Evolutionary conservation across 306 rosid species (phyloP), one percentile per base, ranked within the genome.

Genomic region (Quercus glauca): DNA sequence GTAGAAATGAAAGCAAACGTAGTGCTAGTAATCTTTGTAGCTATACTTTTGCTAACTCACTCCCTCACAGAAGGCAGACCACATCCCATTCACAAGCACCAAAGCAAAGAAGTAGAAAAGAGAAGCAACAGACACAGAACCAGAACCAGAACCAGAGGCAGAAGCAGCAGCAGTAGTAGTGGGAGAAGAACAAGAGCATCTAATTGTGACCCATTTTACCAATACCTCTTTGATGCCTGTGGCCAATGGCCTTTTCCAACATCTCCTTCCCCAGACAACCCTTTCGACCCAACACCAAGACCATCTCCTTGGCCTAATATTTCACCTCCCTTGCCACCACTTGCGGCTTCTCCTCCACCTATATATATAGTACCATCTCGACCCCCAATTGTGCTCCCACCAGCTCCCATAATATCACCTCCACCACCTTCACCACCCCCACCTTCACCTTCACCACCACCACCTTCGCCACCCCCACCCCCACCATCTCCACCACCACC

Each of bases 221-320:
- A 84, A 31, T 94, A 69, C 69, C 73, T 94, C 17, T 92, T 59
- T 85, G 93, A 58, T n/a, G 23, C 64, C 8, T 94, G 98, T 71
- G 93, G 91, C 61, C 87, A 81, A 65, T 94, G 97, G 97, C 94
- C 98, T 83, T 94, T 94, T 28, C 86, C 94, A 67, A 90, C 83
- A 1, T 83, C 55, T 41, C 86, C 90, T 37, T 92, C 85, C 60
- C 92, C 91, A 52, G 37, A 90, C 55, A 94, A 94, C 81, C 98
- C 98, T 1, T 92, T 92, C 86, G 73, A 58, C 14, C 92, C 89
- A 53, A 67, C 89, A 29, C 89, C 89, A 17, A 51, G 82, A 43
- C 87, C 83, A 5, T 45, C 82, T 6, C 85, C 84, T 37, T 28
- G 56, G 45, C 77, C 26, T 2, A 72, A 60, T 43, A 8, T 41